Conservation (phyloP, 345 rosid species). For the Brassica napus region DNA sequence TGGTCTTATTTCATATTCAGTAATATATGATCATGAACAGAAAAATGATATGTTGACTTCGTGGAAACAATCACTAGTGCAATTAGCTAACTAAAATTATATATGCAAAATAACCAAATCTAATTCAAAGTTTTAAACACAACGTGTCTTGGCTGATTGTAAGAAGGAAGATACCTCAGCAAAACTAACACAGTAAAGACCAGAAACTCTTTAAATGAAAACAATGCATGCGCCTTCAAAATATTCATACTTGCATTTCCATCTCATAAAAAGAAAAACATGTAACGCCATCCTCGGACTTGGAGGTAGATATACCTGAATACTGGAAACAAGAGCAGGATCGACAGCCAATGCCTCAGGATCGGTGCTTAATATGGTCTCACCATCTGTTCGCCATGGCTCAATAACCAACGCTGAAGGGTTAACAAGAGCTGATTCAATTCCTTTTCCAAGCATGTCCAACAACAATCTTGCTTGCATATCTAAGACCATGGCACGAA, state of each 20-base stretch:
- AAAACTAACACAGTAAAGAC: slow-evolving; percentile 21
- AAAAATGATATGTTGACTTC: slow-evolving; percentile 6
- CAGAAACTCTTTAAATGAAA: slow-evolving; percentile 9
- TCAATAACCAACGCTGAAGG: slow-evolving; percentile 87
- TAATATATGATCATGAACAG: slow-evolving; percentile 2
- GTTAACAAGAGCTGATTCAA: slow-evolving; percentile 91
- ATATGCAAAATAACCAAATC: slow-evolving; percentile 1
- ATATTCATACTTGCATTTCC: neutral
- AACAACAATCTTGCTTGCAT: slow-evolving; percentile 97
- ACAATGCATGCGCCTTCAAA: slow-evolving; percentile 4
- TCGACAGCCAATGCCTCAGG: slow-evolving; percentile 97
- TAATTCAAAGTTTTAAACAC: neutral
- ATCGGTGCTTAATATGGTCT: slow-evolving; percentile 69
- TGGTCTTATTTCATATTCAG: slow-evolving; percentile 17
- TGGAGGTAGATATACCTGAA: slow-evolving; percentile 59
- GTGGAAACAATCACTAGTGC: slow-evolving; percentile 5
- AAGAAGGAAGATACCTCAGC: slow-evolving; percentile 9
- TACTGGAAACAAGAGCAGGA: slow-evolving; percentile 75
- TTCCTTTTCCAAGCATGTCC: slow-evolving; percentile 99
- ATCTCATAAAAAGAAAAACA: neutral
- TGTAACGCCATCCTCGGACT: neutral
- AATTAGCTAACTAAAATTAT: neutral
- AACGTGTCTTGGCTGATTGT: slow-evolving; percentile 9
- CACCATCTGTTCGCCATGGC: slow-evolving; percentile 86
- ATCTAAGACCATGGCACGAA: slow-evolving; percentile 99